Evolutionary conservation across 163 green algal species (phyloP).

Genomic region (Chlamydomonas reinhardtii): DNA sequence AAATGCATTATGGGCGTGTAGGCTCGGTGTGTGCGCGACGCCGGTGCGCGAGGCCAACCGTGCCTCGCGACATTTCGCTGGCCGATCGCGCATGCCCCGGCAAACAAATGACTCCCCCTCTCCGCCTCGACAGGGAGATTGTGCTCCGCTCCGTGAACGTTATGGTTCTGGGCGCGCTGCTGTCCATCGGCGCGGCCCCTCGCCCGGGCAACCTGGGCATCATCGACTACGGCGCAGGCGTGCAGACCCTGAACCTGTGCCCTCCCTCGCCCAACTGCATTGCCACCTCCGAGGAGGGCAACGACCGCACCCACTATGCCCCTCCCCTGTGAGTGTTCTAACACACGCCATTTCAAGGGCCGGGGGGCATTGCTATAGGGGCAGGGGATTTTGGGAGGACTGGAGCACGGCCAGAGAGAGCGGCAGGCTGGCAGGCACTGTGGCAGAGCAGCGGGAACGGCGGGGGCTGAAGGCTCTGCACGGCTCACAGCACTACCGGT

Average conservation of each 20-base stretch:
- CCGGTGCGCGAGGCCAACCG: background rate
- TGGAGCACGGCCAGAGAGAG: background rate
- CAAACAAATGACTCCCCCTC: background rate
- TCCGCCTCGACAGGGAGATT: constrained; percentile 56
- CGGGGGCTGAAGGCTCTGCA: too few species aligned
- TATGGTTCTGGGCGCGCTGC: constrained; percentile 76
- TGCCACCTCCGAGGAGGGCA: constrained; percentile 90
- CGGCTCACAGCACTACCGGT: too few species aligned
- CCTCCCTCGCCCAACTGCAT: constrained; percentile 94
- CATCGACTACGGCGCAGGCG: constrained; percentile 74
- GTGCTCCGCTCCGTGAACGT: constrained; percentile 71
- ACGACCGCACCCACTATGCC: constrained; percentile 89
- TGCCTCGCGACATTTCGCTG: too few species aligned
- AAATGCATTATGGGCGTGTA: too few species aligned
- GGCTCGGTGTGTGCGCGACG: too few species aligned
- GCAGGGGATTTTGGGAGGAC: too few species aligned
- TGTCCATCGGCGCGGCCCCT: constrained; percentile 74
- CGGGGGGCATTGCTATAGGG: too few species aligned
- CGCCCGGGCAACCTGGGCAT: constrained; percentile 77
- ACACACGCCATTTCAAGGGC: too few species aligned
- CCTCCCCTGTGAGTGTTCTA: constrained; percentile 79
- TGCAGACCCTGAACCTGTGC: constrained; percentile 86
- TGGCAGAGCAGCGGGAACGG: too few species aligned
- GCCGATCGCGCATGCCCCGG: too few species aligned
- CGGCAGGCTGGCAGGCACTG: too few species aligned